These are phyloP conservation scores for Nematocida displodere DNA, from an alignment of 371 early-diverging fungal species.

Conservation along the genomic window DNA sequence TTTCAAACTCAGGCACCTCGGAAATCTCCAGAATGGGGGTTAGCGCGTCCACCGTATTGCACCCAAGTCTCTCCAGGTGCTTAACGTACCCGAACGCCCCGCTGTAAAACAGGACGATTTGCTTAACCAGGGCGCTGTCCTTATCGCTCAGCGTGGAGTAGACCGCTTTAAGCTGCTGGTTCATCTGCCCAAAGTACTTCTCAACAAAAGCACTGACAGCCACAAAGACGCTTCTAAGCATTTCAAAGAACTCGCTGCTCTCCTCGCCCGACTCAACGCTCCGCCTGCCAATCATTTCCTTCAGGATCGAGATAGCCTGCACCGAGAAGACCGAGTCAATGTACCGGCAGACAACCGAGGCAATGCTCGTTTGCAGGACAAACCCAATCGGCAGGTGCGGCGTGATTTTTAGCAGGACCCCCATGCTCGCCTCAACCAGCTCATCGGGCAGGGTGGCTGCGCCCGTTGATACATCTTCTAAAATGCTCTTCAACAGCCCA, in stretches of 20 bases:
- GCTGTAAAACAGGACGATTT: conserved; percentile 33
- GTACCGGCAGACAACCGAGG: conserved; percentile 66
- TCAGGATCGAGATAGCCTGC: not conserved
- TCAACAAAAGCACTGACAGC: conserved; percentile 66
- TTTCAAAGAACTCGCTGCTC: conserved; percentile 72
- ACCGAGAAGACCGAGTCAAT: conserved; percentile 9
- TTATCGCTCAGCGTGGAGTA: not conserved
- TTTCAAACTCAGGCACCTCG: conserved; percentile 20
- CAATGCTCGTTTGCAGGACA: conserved; percentile 84
- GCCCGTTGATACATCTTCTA: conserved; percentile 69
- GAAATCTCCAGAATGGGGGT: conserved; percentile 26
- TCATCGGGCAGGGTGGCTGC: conserved; percentile 55
- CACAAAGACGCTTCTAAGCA: conserved; percentile 73
- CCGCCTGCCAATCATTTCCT: conserved; percentile 80
- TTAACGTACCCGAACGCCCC: conserved; percentile 10
- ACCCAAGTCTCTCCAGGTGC: conserved; percentile 7
- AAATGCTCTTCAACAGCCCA: conserved; percentile 81
- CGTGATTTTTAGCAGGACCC: conserved; percentile 81
- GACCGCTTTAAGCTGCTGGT: not conserved
- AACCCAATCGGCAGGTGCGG: conserved; percentile 91
- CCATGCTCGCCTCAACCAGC: conserved; percentile 79
- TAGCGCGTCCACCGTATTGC: conserved; percentile 17
- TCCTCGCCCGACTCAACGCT: conserved; percentile 70
- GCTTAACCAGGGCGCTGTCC: conserved; percentile 2
- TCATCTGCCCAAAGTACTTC: conserved; percentile 59